These are phyloP conservation scores for Tuber indicum DNA, from an alignment of 495 filamentous ascomycete species.

Conservation along the genomic window DNA sequence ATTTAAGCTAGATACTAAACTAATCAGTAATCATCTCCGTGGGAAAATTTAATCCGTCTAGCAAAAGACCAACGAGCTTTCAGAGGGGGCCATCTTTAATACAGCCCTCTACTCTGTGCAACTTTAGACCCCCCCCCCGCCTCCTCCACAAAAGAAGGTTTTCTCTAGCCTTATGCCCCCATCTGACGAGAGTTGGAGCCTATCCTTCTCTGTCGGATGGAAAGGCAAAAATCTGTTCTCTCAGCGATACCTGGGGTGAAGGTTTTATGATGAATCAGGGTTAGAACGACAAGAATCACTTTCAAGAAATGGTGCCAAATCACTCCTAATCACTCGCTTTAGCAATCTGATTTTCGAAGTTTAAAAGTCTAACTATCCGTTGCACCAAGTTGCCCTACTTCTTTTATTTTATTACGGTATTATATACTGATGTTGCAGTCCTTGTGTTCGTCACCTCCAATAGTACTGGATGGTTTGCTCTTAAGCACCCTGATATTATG, in stretches of 20 bases:
- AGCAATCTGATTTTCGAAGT: neutral
- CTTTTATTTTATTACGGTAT: too few species aligned
- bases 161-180: neutral
- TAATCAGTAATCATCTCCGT: neutral
- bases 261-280: neutral
- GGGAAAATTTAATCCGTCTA: neutral
- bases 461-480: too few species aligned
- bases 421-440: too few species aligned
- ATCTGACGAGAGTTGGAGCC: neutral
- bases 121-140: neutral
- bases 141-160: neutral
- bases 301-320: neutral
- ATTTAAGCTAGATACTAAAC: neutral
- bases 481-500: too few species aligned
- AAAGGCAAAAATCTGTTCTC: neutral
- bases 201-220: neutral
- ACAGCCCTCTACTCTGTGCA: neutral
- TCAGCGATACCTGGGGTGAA: neutral
- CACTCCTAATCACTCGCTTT: neutral
- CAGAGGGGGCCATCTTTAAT: neutral
- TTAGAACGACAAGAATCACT: neutral
- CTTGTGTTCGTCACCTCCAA: too few species aligned
- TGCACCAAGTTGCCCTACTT: too few species aligned
- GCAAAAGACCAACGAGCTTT: neutral
- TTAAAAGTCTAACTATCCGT: neutral